Evolutionary conservation across 2,329 filamentous ascomycete species (phyloP), one percentile per base, ranked within the genome.

Genomic region (Ophiognomonia clavigignenti-juglandacearum): DNA sequence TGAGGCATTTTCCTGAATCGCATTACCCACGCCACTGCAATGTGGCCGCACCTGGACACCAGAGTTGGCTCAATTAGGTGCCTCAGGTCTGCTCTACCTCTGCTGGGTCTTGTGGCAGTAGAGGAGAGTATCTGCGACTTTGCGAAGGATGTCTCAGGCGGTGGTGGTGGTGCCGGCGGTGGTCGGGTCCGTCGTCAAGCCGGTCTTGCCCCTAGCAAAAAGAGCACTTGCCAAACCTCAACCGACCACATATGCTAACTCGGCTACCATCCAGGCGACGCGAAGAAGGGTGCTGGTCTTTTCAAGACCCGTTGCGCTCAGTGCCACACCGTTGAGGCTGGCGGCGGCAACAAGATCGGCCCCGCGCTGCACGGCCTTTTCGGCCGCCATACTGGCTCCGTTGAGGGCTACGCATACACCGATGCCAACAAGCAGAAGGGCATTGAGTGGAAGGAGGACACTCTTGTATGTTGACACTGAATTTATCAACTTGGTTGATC

Each of bases 401-500:
- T 95, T 61, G 86, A 89, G 39, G 92, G 93, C 59, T 98, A 86
- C 83, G 77, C 89, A 67, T 98, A 97, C 85, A 96, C 93, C 73
- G 93, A 98, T 68, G 93, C 92, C 82, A 98, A 98, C 88, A 97
- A 97, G 86, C 76, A 86, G 67, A 95, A 95, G 80, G 91, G 85
- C 64, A 83, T 98, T 62, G 79, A 74, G 63, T 98, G 93, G 93
- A 74, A 89, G 60, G 83, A 96, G 67, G 71, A 83, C 57, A 86
- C 88, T 72, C 82, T 98, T 63, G 87, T 92, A 80, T 50, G 80
- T 67, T 45, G 23, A 23, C 19, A 11, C 19, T 20, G 27, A 23
- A 7, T 5, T 11, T 34, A 6, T 23, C 23, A 26, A 23, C 39
- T 23, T 26, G 10, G 14, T 7, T 22, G n/a, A n/a, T n/a, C n/a